Base-by-base conservation (phyloP, 2,329 filamentous ascomycete genomes). In the Trichoderma arundinaceum region DNA sequence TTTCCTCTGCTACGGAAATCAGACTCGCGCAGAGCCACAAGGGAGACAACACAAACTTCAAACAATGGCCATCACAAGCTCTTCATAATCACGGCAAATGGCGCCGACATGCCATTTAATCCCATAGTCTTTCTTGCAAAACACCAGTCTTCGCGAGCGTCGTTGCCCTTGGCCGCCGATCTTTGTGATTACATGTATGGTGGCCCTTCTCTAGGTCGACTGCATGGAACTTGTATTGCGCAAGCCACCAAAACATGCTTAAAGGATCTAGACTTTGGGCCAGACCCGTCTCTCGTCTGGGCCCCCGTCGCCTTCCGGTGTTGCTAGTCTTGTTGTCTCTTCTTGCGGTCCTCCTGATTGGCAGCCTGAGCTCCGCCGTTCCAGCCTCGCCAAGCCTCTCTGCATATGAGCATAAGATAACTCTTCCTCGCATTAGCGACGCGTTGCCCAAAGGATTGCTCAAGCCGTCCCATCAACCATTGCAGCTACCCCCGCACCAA, bases 401-500 rank as follows among this genome's bases (percentile, higher is more conserved):
- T 57, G 79, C 79, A 67, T 80, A 81, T 70, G 81, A 85, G 69
- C 80, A 80, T 73, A 84, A 82, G 68, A 77, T 82, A 54, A 79
- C 82, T 13, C 77, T 86, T 33, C 81, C 83, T 58, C 82, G 80
- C 65, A 77, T 75, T 64, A 70, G 73, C 44, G 69, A 75, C 54
- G 78, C 80, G 39, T 69, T 80, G 35, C 80, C 82, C 57, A 84
- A 80, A 72, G 85, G 77, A 71, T 79, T 81, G 19, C 77, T 85
- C 70, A 90, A 89, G 70, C 90, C 89, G 0, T 94, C 94, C 76
- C 84, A 85, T 46, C 85, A 86, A 46, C 85, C 88, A 17, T 84
- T 88, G 10, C 92, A 96, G 75, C 85, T 88, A 67, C 90, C 91
- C 17, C 86, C 89, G 2, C 84, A 88, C 61, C 90, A 94, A 76